Evolutionary conservation across 2,329 filamentous ascomycete genomes (phyloP).

Genomic region (Bimuria novae-zelandiae): DNA sequence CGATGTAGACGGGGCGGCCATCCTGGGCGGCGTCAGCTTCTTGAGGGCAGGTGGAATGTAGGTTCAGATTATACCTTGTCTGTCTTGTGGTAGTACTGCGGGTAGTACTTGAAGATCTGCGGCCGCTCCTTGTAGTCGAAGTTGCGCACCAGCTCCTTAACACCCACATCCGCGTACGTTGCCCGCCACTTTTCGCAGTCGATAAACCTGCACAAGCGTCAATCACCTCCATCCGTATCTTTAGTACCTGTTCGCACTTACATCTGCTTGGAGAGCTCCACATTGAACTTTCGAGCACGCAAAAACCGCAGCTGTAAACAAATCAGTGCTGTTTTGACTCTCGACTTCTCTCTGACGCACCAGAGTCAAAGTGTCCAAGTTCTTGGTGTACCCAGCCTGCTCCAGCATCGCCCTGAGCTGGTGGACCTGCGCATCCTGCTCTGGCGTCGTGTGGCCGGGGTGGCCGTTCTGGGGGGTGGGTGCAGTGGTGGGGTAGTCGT

Average conservation of each 20-base stretch:
- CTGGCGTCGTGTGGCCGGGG: slow-evolving; percentile 81
- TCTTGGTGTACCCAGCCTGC: slow-evolving; percentile 76
- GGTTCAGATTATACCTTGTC: slow-evolving; percentile 65
- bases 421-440: slow-evolving; percentile 86
- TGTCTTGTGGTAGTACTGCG: slow-evolving; percentile 98
- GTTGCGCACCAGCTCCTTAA: slow-evolving; percentile 77
- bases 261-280: slow-evolving; percentile 84
- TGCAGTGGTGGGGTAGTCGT: slow-evolving; percentile 85
- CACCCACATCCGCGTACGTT: slow-evolving; percentile 68
- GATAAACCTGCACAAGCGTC: slow-evolving; percentile 70
- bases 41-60: neutral
- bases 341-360: slow-evolving; percentile 54
- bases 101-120: slow-evolving; percentile 87
- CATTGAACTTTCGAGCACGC: slow-evolving; percentile 93
- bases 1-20: slow-evolving; percentile 95
- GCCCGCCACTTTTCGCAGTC: slow-evolving; percentile 91
- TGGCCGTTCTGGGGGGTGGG: slow-evolving; percentile 74
- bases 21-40: slow-evolving; percentile 62
- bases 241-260: slow-evolving; percentile 54
- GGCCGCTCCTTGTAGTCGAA: slow-evolving; percentile 89
- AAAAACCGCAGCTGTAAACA: slow-evolving; percentile 76
- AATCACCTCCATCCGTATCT: slow-evolving; percentile 16
- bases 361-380: slow-evolving; percentile 90
- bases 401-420: slow-evolving; percentile 87
- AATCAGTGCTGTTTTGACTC: slow-evolving; percentile 19